Percentiles rank a stretch among this genome's conserved stretches.
Evolutionary conservation across 2,329 filamentous ascomycete genomes (phyloP).

Genomic region (Phoma sp.): DNA sequence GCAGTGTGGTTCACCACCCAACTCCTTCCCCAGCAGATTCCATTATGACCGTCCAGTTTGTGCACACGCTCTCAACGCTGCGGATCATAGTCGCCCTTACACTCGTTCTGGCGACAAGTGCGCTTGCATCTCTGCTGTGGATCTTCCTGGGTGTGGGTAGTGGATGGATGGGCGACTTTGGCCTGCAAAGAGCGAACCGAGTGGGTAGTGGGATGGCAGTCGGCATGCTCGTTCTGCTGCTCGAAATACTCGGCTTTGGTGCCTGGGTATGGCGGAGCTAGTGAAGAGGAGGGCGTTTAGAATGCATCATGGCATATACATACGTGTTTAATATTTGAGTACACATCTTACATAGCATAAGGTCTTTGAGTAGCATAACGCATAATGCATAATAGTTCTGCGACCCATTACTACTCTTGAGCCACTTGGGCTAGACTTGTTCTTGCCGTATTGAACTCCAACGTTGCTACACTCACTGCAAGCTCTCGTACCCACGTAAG

Average conservation of each 20-base stretch:
- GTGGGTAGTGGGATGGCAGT: slow-evolving; percentile 31
- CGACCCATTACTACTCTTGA: not conserved
- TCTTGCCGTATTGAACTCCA: not conserved
- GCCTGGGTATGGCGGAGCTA: slow-evolving; percentile 22
- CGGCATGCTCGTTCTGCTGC: slow-evolving; percentile 24
- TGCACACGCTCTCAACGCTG: slow-evolving; percentile 25
- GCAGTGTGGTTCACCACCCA: slow-evolving; percentile 8
- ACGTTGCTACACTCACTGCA: not conserved
- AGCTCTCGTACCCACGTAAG: too few relatives aligned
- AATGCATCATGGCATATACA: too few relatives aligned
- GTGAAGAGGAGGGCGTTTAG: not conserved
- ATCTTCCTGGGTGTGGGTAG: slow-evolving; percentile 27
- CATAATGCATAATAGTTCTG: slow-evolving; percentile 9
- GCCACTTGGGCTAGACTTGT: too few relatives aligned
- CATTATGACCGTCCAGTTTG: slow-evolving; percentile 37
- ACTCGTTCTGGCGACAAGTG: slow-evolving; percentile 23
- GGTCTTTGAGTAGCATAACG: not conserved
- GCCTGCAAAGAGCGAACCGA: slow-evolving; percentile 20
- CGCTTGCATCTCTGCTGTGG: slow-evolving; percentile 31
- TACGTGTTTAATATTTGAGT: not conserved
- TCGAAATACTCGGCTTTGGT: slow-evolving; percentile 26
- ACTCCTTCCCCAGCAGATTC: slow-evolving; percentile 1
- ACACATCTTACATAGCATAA: slow-evolving; percentile 2
- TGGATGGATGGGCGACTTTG: slow-evolving; percentile 9
- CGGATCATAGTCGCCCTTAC: slow-evolving; percentile 25